These are phyloP conservation scores for Hura crepitans DNA, from an alignment of 441 rosid species.

Conservation along the genomic window DNA sequence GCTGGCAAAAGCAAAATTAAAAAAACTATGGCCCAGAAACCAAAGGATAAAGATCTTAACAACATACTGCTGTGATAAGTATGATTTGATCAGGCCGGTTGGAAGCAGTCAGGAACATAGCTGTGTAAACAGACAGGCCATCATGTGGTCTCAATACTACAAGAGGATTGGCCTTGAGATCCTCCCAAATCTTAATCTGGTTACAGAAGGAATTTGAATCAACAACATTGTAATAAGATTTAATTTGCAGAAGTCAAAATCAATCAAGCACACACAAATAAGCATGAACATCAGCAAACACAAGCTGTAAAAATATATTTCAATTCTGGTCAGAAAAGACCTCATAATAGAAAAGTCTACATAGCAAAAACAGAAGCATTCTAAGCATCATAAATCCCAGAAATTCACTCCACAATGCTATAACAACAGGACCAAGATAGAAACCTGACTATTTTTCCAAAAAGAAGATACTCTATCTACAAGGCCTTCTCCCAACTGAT, in stretches of 20 bases:
- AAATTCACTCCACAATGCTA: too few relatives aligned
- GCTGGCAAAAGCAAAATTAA: conserved; percentile 3
- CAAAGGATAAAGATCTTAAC: background rate
- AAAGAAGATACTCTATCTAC: background rate
- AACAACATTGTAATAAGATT: background rate
- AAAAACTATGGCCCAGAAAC: background rate
- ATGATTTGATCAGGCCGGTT: conserved; percentile 70
- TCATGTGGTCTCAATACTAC: conserved; percentile 66
- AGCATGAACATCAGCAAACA: background rate
- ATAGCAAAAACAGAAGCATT: background rate
- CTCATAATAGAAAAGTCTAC: background rate
- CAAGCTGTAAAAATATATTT: background rate
- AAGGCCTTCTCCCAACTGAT: background rate
- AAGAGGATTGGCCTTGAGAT: conserved; percentile 58
- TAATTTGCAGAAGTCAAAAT: background rate
- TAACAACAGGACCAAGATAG: background rate
- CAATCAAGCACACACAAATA: background rate
- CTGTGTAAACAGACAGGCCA: conserved; percentile 68
- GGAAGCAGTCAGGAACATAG: conserved; percentile 57
- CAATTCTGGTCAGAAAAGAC: background rate
- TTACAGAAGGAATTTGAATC: background rate
- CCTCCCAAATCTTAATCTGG: conserved; percentile 90
- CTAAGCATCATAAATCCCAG: background rate
- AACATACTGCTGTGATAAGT: conserved; percentile 68
- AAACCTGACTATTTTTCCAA: background rate